Evolutionary conservation across 1,284 basidiomycete species (phyloP).

Genomic region (Papiliotrema nemorosa): DNA sequence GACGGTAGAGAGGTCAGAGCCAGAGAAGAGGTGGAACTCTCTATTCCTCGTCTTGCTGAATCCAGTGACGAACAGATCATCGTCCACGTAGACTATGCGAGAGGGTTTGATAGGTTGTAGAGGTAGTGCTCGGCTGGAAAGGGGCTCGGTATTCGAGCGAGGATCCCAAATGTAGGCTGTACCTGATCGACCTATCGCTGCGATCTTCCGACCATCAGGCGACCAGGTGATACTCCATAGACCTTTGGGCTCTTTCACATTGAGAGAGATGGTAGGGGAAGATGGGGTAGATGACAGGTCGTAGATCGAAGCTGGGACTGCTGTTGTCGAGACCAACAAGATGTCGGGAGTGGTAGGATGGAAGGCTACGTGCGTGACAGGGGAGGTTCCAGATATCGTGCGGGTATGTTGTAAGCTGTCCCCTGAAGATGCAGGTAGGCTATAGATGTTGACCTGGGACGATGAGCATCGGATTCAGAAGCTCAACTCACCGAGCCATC

Average conservation of each 20-base stretch:
- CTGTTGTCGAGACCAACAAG: slow-evolving; percentile 30
- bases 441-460: slow-evolving; percentile 18
- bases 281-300: slow-evolving; percentile 25
- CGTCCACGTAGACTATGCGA: slow-evolving; percentile 31
- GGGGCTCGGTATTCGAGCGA: slow-evolving; percentile 20
- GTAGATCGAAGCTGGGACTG: slow-evolving; percentile 35
- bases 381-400: slow-evolving; percentile 17
- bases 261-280: slow-evolving; percentile 5
- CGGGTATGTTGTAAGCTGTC: background rate
- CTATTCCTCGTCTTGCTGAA: slow-evolving; percentile 40
- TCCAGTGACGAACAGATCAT: slow-evolving; percentile 48
- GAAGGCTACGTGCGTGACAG: slow-evolving; percentile 40
- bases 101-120: slow-evolving; percentile 46
- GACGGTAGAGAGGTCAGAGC: slow-evolving; percentile 22
- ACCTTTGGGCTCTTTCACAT: slow-evolving; percentile 29
- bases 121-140: slow-evolving; percentile 16
- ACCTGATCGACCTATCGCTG: slow-evolving; percentile 43
- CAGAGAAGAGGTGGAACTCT: slow-evolving; percentile 37
- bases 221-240: slow-evolving; percentile 44
- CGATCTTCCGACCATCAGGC: slow-evolving; percentile 40
- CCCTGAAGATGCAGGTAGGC: slow-evolving; percentile 7
- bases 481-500: slow-evolving; percentile 4
- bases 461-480: background rate
- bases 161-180: slow-evolving; percentile 43
- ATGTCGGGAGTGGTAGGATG: slow-evolving; percentile 49